Conservation (phyloP, 129 eudicot species). For the Silybum marianum region DNA sequence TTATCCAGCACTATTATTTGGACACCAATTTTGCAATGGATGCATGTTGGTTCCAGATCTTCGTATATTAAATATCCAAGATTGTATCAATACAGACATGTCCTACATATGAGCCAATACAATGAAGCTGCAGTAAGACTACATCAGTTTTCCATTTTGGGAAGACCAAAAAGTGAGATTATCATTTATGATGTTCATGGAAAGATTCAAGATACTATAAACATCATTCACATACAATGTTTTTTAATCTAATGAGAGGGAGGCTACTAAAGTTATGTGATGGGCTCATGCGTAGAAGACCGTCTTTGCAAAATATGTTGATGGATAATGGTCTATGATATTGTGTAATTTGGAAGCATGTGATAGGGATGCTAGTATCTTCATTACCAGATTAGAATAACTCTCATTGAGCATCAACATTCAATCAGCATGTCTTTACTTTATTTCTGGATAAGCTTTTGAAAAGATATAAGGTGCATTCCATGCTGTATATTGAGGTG, state of each 20-base stretch:
- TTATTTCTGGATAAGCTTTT: background rate
- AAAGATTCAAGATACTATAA: background rate
- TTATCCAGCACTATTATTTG: slow-evolving; percentile 7
- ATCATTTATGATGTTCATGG: background rate
- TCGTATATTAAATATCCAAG: background rate
- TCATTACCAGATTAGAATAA: background rate
- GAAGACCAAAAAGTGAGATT: background rate
- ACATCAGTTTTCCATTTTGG: background rate
- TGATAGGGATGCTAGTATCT: background rate
- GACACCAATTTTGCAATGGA: background rate
- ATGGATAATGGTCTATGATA: background rate
- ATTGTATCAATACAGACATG: background rate
- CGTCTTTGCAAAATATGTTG: background rate
- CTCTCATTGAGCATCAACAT: background rate
- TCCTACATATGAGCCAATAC: slow-evolving; percentile 4
- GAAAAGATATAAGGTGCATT: background rate
- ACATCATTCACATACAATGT: background rate
- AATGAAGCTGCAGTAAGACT: background rate
- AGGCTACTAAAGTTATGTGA: background rate
- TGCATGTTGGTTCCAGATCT: slow-evolving; percentile 6
- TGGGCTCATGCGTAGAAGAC: background rate
- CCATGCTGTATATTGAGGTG: background rate
- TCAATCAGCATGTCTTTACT: background rate
- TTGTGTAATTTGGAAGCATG: background rate
- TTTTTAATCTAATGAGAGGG: background rate